These are phyloP conservation scores for Fusarium napiforme DNA, from an alignment of 2,329 filamentous ascomycete genomes.

Conservation along the genomic window DNA sequence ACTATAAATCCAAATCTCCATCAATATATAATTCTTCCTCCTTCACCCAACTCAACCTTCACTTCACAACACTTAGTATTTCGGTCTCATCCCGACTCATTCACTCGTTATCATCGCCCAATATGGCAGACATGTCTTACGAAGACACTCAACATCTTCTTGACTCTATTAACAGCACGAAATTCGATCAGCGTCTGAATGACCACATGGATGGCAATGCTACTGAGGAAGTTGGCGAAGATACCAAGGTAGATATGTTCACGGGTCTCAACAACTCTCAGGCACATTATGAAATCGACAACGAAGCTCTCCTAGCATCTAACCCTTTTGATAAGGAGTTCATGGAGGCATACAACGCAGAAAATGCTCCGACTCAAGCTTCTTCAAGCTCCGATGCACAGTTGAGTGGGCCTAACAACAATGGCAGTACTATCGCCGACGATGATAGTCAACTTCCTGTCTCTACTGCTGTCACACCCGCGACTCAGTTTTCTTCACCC, in stretches of 20 bases:
- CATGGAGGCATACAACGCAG: background rate
- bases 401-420: background rate
- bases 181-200: rapidly evolving
- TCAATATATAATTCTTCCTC: background rate
- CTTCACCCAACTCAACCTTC: background rate
- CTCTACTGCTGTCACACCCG: background rate
- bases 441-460: background rate
- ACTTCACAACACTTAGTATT: background rate
- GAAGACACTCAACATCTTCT: background rate
- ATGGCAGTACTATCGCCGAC: background rate
- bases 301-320: background rate
- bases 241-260: background rate
- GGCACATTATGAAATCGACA: too few relatives aligned
- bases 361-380: background rate
- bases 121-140: background rate
- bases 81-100: background rate
- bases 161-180: rapidly evolving
- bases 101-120: background rate
- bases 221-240: background rate
- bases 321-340: background rate
- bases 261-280: rapidly evolving
- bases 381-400: background rate
- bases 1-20: background rate
- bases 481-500: background rate
- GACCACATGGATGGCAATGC: background rate